Percentiles rank a stretch among this genome's conserved stretches.
phyloP scores from a whole-genome alignment of 371 early-diverging fungal genomes.

The Mortierella sp. region DNA sequence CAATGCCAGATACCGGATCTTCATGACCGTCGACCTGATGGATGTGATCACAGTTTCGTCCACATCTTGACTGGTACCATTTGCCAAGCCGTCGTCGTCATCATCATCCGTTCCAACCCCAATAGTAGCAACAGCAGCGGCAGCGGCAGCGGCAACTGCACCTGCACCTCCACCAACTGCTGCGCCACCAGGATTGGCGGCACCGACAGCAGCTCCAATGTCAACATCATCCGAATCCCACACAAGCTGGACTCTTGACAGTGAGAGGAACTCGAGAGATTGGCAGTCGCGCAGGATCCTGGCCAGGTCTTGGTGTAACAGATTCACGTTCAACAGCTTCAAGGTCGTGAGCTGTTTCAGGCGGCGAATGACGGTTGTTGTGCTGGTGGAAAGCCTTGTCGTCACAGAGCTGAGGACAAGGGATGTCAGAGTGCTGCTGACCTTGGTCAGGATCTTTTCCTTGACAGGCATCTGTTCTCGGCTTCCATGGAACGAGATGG shows the following conservation, averaged over 20 bases:
- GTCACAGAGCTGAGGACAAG: constrained; percentile 27
- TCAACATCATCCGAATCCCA: not conserved
- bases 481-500: constrained; percentile 27
- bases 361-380: constrained; percentile 11
- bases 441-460: constrained; percentile 26
- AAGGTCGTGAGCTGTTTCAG: constrained; percentile 24
- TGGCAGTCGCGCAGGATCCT: constrained; percentile 24
- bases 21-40: constrained; percentile 4
- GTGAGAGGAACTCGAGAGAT: constrained; percentile 34
- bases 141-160: too few species aligned
- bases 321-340: constrained; percentile 22
- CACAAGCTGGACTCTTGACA: constrained; percentile 16
- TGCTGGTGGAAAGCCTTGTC: constrained; percentile 4
- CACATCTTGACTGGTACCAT: not conserved
- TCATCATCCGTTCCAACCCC: not conserved
- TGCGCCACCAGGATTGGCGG: not conserved
- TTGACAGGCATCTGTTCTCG: constrained; percentile 23
- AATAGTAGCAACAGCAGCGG: not conserved
- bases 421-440: constrained; percentile 15
- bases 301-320: constrained; percentile 5
- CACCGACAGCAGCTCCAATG: not conserved
- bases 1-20: constrained; percentile 34
- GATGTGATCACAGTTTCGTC: not conserved
- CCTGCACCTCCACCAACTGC: too few species aligned
- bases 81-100: not conserved